Base-by-base conservation (phyloP, 768 basidiomycete genomes). In the Coprinopsis cinerea region DNA sequence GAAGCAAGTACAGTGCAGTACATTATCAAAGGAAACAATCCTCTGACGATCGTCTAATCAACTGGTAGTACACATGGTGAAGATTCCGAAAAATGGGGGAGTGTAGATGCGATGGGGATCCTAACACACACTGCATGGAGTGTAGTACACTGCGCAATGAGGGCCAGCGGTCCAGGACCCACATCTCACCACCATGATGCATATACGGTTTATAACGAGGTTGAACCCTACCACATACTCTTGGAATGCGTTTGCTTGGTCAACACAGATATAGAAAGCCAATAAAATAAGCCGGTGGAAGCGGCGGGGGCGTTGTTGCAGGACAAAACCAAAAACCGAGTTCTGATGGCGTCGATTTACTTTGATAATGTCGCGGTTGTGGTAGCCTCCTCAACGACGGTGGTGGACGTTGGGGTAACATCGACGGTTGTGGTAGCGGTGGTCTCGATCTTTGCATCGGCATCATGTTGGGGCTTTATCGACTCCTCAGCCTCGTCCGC, bases 241-340 rank as follows among this genome's bases (percentile, higher is more conserved):
- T 23, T 43, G 18, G 17, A 26, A 43, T 45, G 26, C 15, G 28
- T 45, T 45, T 45, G 28, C 44, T 45, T 25, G 18, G 18, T 5
- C 24, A 23, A 43, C 42, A 22, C 20, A 43, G 6, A 26, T 39
- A 40, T 40, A 32, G 26, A 45, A 28, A 45, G 44, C 18, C 44
- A 45, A 45, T 45, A 45, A 45, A 45, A 45, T 45, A 45, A 28
- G n/a, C 44, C 44, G 18, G 28, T 45, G 9, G 44, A 45, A 32
- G 5, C 6, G 7, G 25, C 25, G 44, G 17, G 6, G 17, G 20
- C 28, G 4, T 7, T 7, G 18, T 15, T 4, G 44, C 28, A 45
- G n/a, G n/a, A n/a, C n/a, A n/a, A n/a, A n/a, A n/a, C n/a, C n/a
- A n/a, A n/a, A n/a, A n/a, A n/a, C n/a, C n/a, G n/a, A n/a, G n/a